Conservation (phyloP, 2,329 filamentous ascomycete species). For the Lasiodiplodia citricola region DNA sequence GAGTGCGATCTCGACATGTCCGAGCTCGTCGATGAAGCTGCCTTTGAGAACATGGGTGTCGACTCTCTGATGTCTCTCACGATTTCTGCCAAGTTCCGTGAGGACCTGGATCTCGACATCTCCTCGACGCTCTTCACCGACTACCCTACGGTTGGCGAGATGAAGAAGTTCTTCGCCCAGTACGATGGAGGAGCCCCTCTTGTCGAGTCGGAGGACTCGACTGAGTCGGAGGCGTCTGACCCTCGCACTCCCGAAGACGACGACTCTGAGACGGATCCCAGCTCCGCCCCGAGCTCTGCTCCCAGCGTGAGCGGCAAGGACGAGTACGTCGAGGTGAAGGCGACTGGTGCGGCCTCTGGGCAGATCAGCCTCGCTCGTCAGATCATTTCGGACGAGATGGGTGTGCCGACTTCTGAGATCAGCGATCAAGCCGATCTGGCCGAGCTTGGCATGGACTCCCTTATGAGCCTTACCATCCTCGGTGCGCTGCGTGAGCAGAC, state of each 20-base stretch:
- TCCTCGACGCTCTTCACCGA: slow-evolving; percentile 65
- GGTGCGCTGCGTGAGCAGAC: slow-evolving; percentile 58
- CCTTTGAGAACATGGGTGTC: slow-evolving; percentile 67
- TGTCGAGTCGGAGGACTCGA: slow-evolving; percentile 49
- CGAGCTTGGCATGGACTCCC: slow-evolving; percentile 62
- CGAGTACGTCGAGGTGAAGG: slow-evolving; percentile 36
- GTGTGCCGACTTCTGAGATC: slow-evolving; percentile 65
- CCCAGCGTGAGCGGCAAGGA: slow-evolving; percentile 50
- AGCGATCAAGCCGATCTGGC: slow-evolving; percentile 64
- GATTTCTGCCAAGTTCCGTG: slow-evolving; percentile 66
- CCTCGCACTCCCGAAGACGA: slow-evolving; percentile 52
- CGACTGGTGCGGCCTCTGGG: slow-evolving; percentile 40
- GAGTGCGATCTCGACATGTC: slow-evolving; percentile 66
- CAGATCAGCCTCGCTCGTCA: slow-evolving; percentile 54
- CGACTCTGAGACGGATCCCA: slow-evolving; percentile 54
- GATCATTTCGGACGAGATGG: slow-evolving; percentile 64
- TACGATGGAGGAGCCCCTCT: slow-evolving; percentile 49
- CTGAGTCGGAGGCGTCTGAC: slow-evolving; percentile 45
- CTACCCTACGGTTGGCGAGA: slow-evolving; percentile 63
- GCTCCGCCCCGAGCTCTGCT: slow-evolving; percentile 52
- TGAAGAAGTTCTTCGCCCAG: slow-evolving; percentile 62
- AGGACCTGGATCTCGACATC: slow-evolving; percentile 65
- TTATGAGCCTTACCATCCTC: slow-evolving; percentile 59
- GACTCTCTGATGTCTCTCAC: slow-evolving; percentile 67
- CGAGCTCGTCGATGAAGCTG: slow-evolving; percentile 64